These are phyloP conservation scores for Hypoxylon fuscum DNA, from an alignment of 495 filamentous ascomycete species.

Conservation along the genomic window DNA sequence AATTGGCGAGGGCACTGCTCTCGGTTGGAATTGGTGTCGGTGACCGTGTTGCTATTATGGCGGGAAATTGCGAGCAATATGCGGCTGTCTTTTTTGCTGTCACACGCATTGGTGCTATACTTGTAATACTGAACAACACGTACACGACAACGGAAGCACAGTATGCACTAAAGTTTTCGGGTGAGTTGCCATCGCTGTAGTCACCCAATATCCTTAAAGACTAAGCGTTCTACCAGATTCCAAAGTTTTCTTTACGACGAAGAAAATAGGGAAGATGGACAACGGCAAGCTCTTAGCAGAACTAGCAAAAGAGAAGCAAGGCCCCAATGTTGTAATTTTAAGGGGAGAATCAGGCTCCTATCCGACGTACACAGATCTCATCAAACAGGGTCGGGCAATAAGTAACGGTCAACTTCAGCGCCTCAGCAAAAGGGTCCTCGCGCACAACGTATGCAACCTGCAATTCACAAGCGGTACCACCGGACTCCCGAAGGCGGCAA, in stretches of 20 bases:
- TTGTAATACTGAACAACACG: slow-evolving; percentile 77
- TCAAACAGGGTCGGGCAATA: slow-evolving; percentile 53
- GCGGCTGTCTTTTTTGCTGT: slow-evolving; percentile 74
- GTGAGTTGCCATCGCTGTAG: slow-evolving; percentile 46
- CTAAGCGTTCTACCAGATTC: slow-evolving; percentile 50
- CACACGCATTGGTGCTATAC: slow-evolving; percentile 69
- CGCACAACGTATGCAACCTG: slow-evolving; percentile 72
- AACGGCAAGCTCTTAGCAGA: slow-evolving; percentile 62
- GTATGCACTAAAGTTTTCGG: slow-evolving; percentile 70
- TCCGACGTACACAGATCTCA: slow-evolving; percentile 61
- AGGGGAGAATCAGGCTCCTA: slow-evolving; percentile 60
- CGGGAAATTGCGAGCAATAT: slow-evolving; percentile 76
- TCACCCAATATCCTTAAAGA: not conserved
- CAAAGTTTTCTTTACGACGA: slow-evolving; percentile 70
- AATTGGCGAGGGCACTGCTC: slow-evolving; percentile 66
- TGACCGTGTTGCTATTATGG: slow-evolving; percentile 74
- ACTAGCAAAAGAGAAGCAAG: slow-evolving; percentile 52
- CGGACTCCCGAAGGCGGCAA: slow-evolving; percentile 76
- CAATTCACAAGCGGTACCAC: slow-evolving; percentile 79
- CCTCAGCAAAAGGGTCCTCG: slow-evolving; percentile 57
- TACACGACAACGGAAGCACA: slow-evolving; percentile 71
- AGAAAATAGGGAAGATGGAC: slow-evolving; percentile 65
- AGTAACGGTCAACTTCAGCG: slow-evolving; percentile 44
- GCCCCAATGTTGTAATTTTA: slow-evolving; percentile 62
- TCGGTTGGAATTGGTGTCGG: slow-evolving; percentile 68